Conservation (phyloP, 2,329 filamentous ascomycete genomes). For the Ilyonectria mors-panacis region DNA sequence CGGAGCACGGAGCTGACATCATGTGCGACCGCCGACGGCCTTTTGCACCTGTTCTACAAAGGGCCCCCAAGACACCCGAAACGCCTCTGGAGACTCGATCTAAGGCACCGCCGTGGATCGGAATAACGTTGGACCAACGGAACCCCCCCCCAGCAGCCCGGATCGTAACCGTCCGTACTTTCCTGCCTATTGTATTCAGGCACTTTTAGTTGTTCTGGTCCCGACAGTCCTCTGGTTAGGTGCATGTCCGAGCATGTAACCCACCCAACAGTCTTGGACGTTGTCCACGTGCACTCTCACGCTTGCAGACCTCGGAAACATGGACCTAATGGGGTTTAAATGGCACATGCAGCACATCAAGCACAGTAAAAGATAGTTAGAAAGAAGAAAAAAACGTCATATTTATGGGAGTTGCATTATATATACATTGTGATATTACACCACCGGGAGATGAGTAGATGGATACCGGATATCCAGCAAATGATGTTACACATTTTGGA, state of each 20-base stretch:
- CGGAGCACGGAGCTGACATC: slow-evolving; percentile 38
- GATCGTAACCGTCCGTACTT: too few species aligned
- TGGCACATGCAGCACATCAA: neutral
- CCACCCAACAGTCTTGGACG: neutral
- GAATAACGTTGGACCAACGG: too few species aligned
- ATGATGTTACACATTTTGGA: slow-evolving; percentile 20
- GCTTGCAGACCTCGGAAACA: slow-evolving; percentile 6
- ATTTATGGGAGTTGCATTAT: slow-evolving; percentile 13
- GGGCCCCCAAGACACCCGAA: too few species aligned
- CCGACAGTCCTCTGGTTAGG: neutral
- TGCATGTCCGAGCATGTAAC: neutral
- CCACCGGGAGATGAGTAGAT: slow-evolving; percentile 18
- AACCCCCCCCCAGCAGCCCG: too few species aligned
- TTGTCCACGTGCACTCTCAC: neutral
- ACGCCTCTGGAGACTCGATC: slow-evolving; percentile 12
- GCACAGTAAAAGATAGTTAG: neutral
- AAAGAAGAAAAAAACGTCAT: neutral
- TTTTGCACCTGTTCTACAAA: too few species aligned
- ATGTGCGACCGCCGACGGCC: slow-evolving; percentile 30
- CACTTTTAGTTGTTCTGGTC: too few species aligned
- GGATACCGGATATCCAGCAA: slow-evolving; percentile 3
- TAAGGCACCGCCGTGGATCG: neutral
- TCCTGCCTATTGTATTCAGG: too few species aligned
- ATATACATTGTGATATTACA: slow-evolving; percentile 24
- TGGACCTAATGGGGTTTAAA: neutral